These are phyloP conservation scores for Aspergillus quadricinctus DNA, from an alignment of 2,329 filamentous ascomycete species.

Conservation along the genomic window DNA sequence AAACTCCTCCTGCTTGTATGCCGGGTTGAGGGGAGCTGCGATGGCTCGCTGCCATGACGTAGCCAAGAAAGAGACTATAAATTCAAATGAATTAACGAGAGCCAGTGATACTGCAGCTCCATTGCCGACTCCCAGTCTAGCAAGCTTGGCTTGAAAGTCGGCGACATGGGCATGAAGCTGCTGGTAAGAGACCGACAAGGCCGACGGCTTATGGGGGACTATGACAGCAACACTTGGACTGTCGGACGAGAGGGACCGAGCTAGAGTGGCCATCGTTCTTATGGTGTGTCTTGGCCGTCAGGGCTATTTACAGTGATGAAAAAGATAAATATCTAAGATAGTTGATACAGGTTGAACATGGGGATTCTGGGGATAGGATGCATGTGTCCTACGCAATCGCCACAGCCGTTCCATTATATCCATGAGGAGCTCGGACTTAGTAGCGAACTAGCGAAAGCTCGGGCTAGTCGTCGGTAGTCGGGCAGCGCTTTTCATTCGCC, in stretches of 20 bases:
- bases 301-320: not conserved
- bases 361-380: not conserved
- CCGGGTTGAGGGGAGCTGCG: constrained; percentile 80
- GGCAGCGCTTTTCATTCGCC: too few species aligned
- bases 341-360: not conserved
- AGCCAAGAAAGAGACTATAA: constrained; percentile 83
- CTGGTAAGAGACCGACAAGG: constrained; percentile 66
- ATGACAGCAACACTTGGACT: constrained; percentile 62
- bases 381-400: not conserved
- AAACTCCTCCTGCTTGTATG: constrained; percentile 85
- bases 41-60: constrained; percentile 78
- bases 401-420: not conserved
- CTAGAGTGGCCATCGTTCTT: constrained; percentile 52
- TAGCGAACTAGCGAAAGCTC: not conserved
- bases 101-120: constrained; percentile 76
- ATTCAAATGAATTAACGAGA: constrained; percentile 79
- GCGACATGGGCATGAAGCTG: constrained; percentile 62
- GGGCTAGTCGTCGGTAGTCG: not conserved
- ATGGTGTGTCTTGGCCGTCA: constrained; percentile 8
- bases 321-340: not conserved
- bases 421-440: not conserved
- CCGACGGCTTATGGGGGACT: constrained; percentile 60
- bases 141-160: constrained; percentile 73
- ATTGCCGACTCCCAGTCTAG: constrained; percentile 65
- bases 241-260: constrained; percentile 52